Evolutionary conservation across 1,284 basidiomycete genomes (phyloP).

Genomic region (Peniophora sp.): DNA sequence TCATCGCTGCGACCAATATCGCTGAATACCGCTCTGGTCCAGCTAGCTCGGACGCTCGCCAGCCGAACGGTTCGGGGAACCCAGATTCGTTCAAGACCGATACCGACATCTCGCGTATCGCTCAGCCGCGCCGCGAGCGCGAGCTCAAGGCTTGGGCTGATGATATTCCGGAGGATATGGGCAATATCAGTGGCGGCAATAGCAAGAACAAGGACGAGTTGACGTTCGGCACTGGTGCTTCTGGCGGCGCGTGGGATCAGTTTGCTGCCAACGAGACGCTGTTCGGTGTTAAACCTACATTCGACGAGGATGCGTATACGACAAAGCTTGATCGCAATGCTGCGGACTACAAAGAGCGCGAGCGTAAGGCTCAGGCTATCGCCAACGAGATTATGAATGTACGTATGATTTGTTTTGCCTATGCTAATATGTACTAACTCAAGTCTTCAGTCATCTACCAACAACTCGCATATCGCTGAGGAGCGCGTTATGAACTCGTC

Average conservation of each 20-base stretch:
- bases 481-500: slow-evolving; percentile 67
- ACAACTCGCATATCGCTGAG: slow-evolving; percentile 86
- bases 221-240: slow-evolving; percentile 56
- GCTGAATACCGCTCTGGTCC: slow-evolving; percentile 67
- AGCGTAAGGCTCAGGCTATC: slow-evolving; percentile 81
- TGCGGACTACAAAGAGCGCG: slow-evolving; percentile 84
- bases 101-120: slow-evolving; percentile 70
- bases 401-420: slow-evolving; percentile 22
- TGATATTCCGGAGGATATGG: slow-evolving; percentile 12
- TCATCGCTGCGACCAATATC: slow-evolving; percentile 64
- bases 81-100: slow-evolving; percentile 71
- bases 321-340: slow-evolving; percentile 85
- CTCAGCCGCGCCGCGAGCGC: slow-evolving; percentile 53
- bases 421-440: not conserved
- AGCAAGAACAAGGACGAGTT: slow-evolving; percentile 45
- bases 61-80: slow-evolving; percentile 44
- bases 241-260: slow-evolving; percentile 79
- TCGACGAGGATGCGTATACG: slow-evolving; percentile 93
- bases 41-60: slow-evolving; percentile 47
- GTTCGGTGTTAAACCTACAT: slow-evolving; percentile 89
- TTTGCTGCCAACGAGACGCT: slow-evolving; percentile 91
- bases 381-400: slow-evolving; percentile 89
- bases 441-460: slow-evolving; percentile 43
- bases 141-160: slow-evolving; percentile 79
- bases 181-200: slow-evolving; percentile 13